phyloP scores from a whole-genome alignment of 345 rosid genomes.

The Raphanus sativus region DNA sequence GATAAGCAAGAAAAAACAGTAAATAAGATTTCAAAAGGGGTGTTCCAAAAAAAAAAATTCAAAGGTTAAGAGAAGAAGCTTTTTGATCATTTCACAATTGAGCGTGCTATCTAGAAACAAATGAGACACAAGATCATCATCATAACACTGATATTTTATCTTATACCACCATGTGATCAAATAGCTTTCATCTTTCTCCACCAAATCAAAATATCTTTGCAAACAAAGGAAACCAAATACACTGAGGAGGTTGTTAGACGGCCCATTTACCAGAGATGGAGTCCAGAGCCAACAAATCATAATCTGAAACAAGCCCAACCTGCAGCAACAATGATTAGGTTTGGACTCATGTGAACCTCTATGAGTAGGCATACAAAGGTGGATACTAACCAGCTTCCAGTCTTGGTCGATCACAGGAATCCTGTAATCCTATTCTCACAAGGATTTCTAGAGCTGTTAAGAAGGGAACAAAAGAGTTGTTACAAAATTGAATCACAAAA shows the following conservation, averaged over 20 bases:
- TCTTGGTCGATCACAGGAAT: slow-evolving; percentile 85
- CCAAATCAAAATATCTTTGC: not conserved
- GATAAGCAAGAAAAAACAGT: not conserved
- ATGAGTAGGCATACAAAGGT: slow-evolving; percentile 7
- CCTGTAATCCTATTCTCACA: slow-evolving; percentile 82
- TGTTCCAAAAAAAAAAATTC: not conserved
- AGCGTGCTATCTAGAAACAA: slow-evolving; percentile 28
- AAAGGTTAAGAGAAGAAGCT: slow-evolving; percentile 18
- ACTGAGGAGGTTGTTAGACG: slow-evolving; percentile 5
- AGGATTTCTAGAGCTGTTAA: slow-evolving; percentile 68
- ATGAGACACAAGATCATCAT: slow-evolving; percentile 31
- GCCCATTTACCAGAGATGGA: slow-evolving; percentile 72
- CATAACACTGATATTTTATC: slow-evolving; percentile 28
- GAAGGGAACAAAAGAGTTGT: not conserved
- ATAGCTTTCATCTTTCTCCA: slow-evolving; percentile 24
- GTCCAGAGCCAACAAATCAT: slow-evolving; percentile 91
- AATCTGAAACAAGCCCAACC: slow-evolving; percentile 97
- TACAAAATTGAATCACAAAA: not conserved
- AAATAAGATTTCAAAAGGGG: slow-evolving; percentile 13
- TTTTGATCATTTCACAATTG: slow-evolving; percentile 27
- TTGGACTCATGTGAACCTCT: not conserved
- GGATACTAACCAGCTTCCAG: slow-evolving; percentile 67
- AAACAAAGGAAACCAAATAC: slow-evolving; percentile 21
- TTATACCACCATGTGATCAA: slow-evolving; percentile 28
- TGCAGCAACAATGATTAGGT: slow-evolving; percentile 39